Conservation (phyloP, 2,329 filamentous ascomycete species). For the Calonectria pseudoreteaudii region DNA sequence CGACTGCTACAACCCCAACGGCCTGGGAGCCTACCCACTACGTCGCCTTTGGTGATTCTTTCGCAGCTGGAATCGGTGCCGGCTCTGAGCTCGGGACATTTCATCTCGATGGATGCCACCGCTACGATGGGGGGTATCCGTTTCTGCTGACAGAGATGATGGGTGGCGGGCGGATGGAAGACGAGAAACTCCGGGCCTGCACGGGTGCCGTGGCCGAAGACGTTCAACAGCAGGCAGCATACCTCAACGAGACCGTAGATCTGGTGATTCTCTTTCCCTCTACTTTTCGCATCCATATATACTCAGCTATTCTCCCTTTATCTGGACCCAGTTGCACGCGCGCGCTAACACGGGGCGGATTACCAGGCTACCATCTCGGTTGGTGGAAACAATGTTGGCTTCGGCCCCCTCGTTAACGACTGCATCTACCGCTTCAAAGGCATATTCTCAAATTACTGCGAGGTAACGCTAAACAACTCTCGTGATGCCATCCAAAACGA, state of each 20-base stretch:
- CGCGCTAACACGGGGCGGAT: neutral
- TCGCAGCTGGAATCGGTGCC: slow-evolving; percentile 5
- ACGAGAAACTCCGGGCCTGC: neutral
- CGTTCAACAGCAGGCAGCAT: neutral
- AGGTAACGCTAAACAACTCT: neutral
- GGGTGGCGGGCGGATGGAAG: neutral
- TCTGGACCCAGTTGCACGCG: neutral
- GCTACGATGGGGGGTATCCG: slow-evolving; percentile 2
- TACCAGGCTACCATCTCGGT: neutral
- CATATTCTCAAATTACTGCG: neutral
- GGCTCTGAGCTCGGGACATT: slow-evolving; percentile 6
- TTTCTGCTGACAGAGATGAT: neutral
- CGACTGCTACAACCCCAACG: neutral
- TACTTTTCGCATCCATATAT: neutral
- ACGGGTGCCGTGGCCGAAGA: neutral
- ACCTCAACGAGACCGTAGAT: neutral
- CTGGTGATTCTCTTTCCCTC: neutral
- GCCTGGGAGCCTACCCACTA: neutral
- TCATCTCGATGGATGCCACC: slow-evolving; percentile 10
- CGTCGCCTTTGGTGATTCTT: slow-evolving; percentile 7
- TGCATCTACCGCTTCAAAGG: slow-evolving; percentile 18
- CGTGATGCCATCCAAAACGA: neutral
- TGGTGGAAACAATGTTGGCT: neutral
- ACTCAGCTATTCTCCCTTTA: neutral
- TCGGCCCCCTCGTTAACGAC: slow-evolving; percentile 6